Evolutionary conservation across 208 protist species (phyloP).

Genomic region (Leishmania aethiopica): DNA sequence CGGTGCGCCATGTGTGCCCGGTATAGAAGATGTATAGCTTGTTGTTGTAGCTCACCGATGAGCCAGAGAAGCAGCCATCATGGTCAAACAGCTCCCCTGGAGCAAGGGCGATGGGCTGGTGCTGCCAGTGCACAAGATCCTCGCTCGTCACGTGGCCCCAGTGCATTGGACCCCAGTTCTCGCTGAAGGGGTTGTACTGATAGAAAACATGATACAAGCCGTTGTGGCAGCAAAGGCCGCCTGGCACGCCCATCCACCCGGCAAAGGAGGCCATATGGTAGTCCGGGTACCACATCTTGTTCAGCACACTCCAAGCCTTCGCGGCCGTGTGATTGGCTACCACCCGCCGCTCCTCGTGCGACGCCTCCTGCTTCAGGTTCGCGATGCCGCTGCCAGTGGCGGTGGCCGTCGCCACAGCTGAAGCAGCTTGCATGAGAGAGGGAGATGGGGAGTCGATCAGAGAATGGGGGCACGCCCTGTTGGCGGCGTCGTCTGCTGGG

Average conservation of each 20-base stretch:
- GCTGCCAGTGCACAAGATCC: slow-evolving; percentile 51
- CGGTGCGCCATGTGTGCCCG: slow-evolving; percentile 39
- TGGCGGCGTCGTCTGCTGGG: not conserved
- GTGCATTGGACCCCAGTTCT: slow-evolving; percentile 58
- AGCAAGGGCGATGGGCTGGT: slow-evolving; percentile 42
- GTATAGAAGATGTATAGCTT: slow-evolving; percentile 61
- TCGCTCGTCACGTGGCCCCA: slow-evolving; percentile 50
- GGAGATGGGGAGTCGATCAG: not conserved
- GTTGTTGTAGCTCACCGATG: slow-evolving; percentile 37
- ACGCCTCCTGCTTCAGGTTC: not conserved
- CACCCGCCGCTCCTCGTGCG: slow-evolving; percentile 26
- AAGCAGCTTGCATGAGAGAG: not conserved
- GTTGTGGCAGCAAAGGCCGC: slow-evolving; percentile 44
- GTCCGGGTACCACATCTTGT: slow-evolving; percentile 42
- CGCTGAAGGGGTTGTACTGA: slow-evolving; percentile 49
- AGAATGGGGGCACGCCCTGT: not conserved
- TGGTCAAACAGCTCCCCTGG: slow-evolving; percentile 42
- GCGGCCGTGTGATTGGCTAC: slow-evolving; percentile 11
- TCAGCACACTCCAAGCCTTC: slow-evolving; percentile 23
- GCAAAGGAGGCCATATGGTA: slow-evolving; percentile 45
- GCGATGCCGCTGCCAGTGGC: not conserved
- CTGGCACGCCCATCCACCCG: slow-evolving; percentile 51
- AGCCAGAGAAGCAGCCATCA: slow-evolving; percentile 64
- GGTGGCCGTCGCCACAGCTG: not conserved
- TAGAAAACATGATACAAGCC: slow-evolving; percentile 52